Conservation (phyloP, 768 basidiomycete species). For the Podaxis mareebaensis region DNA sequence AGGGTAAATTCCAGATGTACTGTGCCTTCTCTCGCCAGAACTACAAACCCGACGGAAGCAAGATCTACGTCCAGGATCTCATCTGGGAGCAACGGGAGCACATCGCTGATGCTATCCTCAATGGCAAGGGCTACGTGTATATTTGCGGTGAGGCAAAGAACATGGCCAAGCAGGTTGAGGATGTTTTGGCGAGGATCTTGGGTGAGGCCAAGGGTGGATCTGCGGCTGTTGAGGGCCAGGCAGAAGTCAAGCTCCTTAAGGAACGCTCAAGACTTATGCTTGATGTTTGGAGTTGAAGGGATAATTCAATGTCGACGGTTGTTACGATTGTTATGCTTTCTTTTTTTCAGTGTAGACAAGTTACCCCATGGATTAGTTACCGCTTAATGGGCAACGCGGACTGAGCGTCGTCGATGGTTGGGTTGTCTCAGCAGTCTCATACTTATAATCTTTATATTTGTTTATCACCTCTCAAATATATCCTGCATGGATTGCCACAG, state of each 20-base stretch:
- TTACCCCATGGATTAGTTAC: constrained; percentile 4
- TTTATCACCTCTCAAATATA: neutral
- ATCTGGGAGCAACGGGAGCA: constrained; percentile 85
- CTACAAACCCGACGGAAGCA: constrained; percentile 88
- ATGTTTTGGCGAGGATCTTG: constrained; percentile 77
- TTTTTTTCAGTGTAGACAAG: constrained; percentile 7
- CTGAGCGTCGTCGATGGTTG: neutral
- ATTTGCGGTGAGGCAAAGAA: constrained; percentile 96
- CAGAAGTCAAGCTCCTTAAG: constrained; percentile 94
- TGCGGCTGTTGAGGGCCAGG: constrained; percentile 82
- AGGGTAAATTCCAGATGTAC: constrained; percentile 89
- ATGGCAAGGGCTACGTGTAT: constrained; percentile 96
- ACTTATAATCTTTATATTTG: constrained; percentile 14
- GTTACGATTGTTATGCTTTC: constrained; percentile 1
- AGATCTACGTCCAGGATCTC: constrained; percentile 99
- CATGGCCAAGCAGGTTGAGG: constrained; percentile 97
- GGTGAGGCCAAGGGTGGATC: constrained; percentile 94
- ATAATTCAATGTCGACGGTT: neutral
- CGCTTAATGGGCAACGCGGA: constrained; percentile 7
- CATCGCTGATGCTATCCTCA: constrained; percentile 86
- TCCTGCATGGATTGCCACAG: neutral
- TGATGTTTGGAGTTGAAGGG: constrained; percentile 82
- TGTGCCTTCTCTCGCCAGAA: constrained; percentile 90
- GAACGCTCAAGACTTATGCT: constrained; percentile 86
- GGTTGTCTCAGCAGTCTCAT: constrained; percentile 2